Evolutionary conservation across 805 yeast species (phyloP).

Genomic region (Sporopachydermia quercuum): DNA sequence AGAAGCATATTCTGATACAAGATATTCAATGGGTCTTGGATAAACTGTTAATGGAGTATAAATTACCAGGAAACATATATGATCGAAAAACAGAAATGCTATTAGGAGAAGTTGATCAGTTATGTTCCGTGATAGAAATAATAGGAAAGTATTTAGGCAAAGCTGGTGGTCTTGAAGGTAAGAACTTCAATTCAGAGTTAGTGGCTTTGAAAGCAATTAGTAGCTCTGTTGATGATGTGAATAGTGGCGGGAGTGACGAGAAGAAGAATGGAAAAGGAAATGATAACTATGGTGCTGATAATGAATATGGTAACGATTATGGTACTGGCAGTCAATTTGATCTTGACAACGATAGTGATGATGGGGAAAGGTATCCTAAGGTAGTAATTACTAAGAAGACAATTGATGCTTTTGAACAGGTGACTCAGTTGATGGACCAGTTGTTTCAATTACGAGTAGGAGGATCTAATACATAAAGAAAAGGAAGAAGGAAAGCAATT

Average conservation of each 20-base stretch:
- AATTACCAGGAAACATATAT: neutral
- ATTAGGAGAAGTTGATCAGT: neutral
- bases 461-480: too few species aligned
- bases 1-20: neutral
- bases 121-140: neutral
- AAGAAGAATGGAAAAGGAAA: too few species aligned
- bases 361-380: neutral
- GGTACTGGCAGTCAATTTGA: neutral
- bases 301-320: neutral
- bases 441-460: neutral
- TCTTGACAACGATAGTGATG: neutral
- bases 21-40: neutral
- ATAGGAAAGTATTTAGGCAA: neutral
- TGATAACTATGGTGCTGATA: too few species aligned
- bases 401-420: neutral
- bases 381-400: neutral
- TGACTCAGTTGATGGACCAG: neutral
- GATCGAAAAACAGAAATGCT: neutral
- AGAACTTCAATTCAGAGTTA: neutral
- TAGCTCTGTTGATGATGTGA: too few species aligned
- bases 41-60: neutral
- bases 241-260: too few species aligned
- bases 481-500: too few species aligned
- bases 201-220: neutral
- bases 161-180: neutral